Evolutionary conservation across 495 filamentous ascomycete species (phyloP), one percentile per base, ranked within the genome.

Genomic region (Penicillium verhagenii): DNA sequence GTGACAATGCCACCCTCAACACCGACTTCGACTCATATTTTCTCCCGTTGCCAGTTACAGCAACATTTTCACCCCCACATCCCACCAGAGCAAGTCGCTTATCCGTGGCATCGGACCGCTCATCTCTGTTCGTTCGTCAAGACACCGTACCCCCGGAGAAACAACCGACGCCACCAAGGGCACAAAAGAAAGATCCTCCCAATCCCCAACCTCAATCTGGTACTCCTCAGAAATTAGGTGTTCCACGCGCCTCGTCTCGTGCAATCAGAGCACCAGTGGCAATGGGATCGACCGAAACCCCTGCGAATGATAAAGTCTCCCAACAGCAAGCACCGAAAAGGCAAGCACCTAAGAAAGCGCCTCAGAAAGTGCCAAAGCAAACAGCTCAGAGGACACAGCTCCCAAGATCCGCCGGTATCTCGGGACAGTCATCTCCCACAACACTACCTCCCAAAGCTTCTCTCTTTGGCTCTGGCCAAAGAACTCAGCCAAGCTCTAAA

Each of bases 401-500:
- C 23, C 20, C 23, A 45, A 26, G 16, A 16, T 9, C 39, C 10
- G 14, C 33, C 11, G 1, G 13, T 13, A 35, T 0, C 14, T 16
- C 6, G 11, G 11, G 13, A 5, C 4, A 35, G 0, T 6, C 33
- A n/a, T 35, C 33, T n/a, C 14, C 33, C 16, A 13, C 14, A 16
- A 4, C 3, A 16, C 3, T 14, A n/a, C 4, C 33, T 35, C 5
- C 13, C 1, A 35, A 16, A 13, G 0, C 33, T 35, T 21, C 38
- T 45, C 18, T 25, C 0, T 14, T 35, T n/a, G 31, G 43, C 7
- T 11, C 38, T 47, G 43, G 26, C 35, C 47, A 79, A 73, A 48
- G 72, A 53, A 71, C 53, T 11, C 83, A 82, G 67, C 53, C 67
- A 61, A 49, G 35, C 19, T 19, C 24, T 4, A 38, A 45, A 16